Evolutionary conservation across 192 early-diverging fungal genomes (phyloP).

Genomic region (Coemansia erecta): DNA sequence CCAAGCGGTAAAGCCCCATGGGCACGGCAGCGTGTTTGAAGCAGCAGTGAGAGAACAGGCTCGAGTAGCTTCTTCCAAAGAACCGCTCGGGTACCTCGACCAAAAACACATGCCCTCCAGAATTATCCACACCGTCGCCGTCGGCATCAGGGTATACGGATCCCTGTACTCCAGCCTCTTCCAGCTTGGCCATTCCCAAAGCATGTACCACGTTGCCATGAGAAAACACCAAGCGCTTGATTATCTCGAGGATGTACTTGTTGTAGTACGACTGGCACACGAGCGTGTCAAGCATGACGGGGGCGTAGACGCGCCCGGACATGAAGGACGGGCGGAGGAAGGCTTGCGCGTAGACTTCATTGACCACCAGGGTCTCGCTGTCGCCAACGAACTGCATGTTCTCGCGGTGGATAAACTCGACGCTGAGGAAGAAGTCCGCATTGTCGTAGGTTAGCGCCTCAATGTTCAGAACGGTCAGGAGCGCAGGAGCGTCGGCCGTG

Average conservation of each 20-base stretch:
- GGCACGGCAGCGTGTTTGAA: constrained; percentile 53
- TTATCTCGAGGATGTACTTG: constrained; percentile 57
- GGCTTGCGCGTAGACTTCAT: constrained; percentile 61
- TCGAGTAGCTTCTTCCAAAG: constrained; percentile 48
- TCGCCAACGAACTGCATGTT: constrained; percentile 77
- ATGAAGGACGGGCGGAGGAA: constrained; percentile 68
- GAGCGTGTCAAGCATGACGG: constrained; percentile 68
- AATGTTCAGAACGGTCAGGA: constrained; percentile 67
- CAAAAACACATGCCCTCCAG: constrained; percentile 41
- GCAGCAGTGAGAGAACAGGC: constrained; percentile 55
- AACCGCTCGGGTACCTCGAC: constrained; percentile 50
- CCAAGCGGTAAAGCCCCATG: constrained; percentile 65
- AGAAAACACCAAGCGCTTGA: constrained; percentile 60
- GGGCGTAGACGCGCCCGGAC: constrained; percentile 68
- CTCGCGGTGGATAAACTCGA: constrained; percentile 71
- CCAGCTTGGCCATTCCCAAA: constrained; percentile 43
- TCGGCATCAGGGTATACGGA: constrained; percentile 4
- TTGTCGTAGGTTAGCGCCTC: constrained; percentile 53
- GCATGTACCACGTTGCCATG: constrained; percentile 42
- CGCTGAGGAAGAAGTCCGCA: constrained; percentile 60
- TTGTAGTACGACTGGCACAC: constrained; percentile 74
- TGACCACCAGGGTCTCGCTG: constrained; percentile 55
- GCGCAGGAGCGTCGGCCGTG: constrained; percentile 61
- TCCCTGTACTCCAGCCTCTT: constrained; percentile 17
- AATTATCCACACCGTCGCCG: constrained; percentile 4